Conservation (phyloP, 306 rosid species). For the Vigna unguiculata region DNA sequence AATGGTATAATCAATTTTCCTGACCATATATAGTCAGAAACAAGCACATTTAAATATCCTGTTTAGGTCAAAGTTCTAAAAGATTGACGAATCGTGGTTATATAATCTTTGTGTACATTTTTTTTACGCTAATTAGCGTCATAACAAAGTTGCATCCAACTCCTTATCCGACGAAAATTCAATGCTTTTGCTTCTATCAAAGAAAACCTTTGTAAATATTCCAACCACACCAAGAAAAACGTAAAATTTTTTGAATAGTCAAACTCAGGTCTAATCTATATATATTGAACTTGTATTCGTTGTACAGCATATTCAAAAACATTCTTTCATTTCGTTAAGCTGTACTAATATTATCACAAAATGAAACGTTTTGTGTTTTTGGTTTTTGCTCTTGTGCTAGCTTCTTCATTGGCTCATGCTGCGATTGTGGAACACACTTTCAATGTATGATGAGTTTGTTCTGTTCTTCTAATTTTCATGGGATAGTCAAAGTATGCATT, state of each 20-base stretch:
- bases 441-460: slow-evolving; percentile 39
- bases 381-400: slow-evolving; percentile 44
- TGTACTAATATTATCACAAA: neutral
- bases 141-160: neutral
- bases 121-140: neutral
- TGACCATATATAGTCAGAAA: neutral
- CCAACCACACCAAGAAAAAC: slow-evolving; percentile 25
- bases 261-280: slow-evolving; percentile 12
- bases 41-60: neutral
- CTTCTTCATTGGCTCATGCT: slow-evolving; percentile 40
- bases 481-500: neutral
- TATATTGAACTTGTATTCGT: neutral
- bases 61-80: slow-evolving; percentile 21
- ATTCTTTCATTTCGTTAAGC: slow-evolving; percentile 10
- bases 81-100: neutral
- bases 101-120: slow-evolving; percentile 4
- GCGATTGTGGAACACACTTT: slow-evolving; percentile 45
- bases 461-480: neutral
- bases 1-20: neutral
- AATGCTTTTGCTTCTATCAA: slow-evolving; percentile 14
- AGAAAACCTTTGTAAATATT: neutral
- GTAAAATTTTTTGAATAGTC: slow-evolving; percentile 38
- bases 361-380: slow-evolving; percentile 41
- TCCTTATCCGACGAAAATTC: slow-evolving; percentile 42
- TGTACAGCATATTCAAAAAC: neutral